Percentiles rank a stretch among this genome's conserved stretches.
phyloP scores from a whole-genome alignment of 2,329 filamentous ascomycete species.

The Exophiala viscosa region DNA sequence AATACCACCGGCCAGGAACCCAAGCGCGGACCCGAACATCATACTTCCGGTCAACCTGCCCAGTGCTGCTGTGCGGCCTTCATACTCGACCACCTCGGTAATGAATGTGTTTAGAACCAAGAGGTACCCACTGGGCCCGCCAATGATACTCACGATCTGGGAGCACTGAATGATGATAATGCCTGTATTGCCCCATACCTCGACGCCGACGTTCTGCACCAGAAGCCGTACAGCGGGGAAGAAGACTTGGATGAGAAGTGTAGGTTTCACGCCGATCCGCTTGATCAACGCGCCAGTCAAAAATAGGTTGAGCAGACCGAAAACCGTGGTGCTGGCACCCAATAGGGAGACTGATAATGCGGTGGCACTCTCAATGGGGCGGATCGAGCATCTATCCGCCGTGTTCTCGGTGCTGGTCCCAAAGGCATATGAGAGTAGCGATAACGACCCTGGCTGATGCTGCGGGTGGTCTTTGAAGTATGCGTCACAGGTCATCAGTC shows the following conservation, averaged over 20 bases:
- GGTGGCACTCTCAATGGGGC: slow-evolving; percentile 62
- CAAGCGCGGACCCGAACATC: slow-evolving; percentile 64
- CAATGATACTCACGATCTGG: slow-evolving; percentile 65
- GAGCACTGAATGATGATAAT: slow-evolving; percentile 65
- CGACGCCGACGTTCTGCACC: slow-evolving; percentile 63
- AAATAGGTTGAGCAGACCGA: slow-evolving; percentile 65
- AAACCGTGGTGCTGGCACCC: slow-evolving; percentile 64
- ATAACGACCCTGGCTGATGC: not conserved
- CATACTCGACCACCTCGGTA: slow-evolving; percentile 59
- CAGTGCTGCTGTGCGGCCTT: slow-evolving; percentile 60
- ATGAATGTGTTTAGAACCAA: slow-evolving; percentile 66
- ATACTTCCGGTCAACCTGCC: slow-evolving; percentile 63
- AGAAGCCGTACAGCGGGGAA: slow-evolving; percentile 62
- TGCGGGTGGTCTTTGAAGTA: slow-evolving; percentile 59
- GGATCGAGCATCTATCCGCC: slow-evolving; percentile 55
- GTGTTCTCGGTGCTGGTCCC: slow-evolving; percentile 37
- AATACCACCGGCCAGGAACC: slow-evolving; percentile 62
- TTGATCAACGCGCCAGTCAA: slow-evolving; percentile 66
- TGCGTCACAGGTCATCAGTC: slow-evolving; percentile 67
- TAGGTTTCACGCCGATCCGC: slow-evolving; percentile 59
- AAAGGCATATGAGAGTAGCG: slow-evolving; percentile 5
- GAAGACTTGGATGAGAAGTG: slow-evolving; percentile 61
- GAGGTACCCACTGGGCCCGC: slow-evolving; percentile 66
- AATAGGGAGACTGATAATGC: slow-evolving; percentile 63
- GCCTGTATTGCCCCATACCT: slow-evolving; percentile 58